Base-by-base conservation (phyloP, 306 rosid species). In the Acmispon strigosus region DNA sequence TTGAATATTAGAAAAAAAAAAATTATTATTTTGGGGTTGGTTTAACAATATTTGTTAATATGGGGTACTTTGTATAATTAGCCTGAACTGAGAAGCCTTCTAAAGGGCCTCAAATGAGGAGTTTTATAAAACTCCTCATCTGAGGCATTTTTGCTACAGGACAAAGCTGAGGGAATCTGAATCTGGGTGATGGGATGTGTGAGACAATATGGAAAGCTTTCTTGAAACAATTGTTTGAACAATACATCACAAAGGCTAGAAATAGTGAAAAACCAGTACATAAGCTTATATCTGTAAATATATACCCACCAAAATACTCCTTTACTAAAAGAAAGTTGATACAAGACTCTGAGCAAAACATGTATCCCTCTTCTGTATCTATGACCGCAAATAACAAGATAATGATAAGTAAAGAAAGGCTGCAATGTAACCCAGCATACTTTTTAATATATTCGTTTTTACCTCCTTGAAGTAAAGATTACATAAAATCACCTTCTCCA, bases 401-500 rank as follows among this genome's bases (percentile, higher is more conserved):
- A 72, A 47, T 10, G 24, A 32, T 69, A 44, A 62, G 55, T 68
- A 29, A 60, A 53, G 29, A 75, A 65, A 63, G 10, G 42, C 20
- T 55, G 69, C 47, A 55, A 71, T 48, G 47, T 34, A 42, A 29
- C 36, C 27, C 72, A 36, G n/a, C 76, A 41, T 56, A 14, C 19
- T 43, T 70, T 64, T 65, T 4, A 18, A 68, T 41, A 36, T 34
- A 12, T 41, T 61, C 50, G 6, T n/a, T 59, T 82, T 45, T 66
- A 78, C 76, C 83, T 52, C 73, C 75, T 37, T 60, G 29, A 52
- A 70, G 57, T 60, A 60, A 78, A 58, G 65, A 27, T 14, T 4
- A 13, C 8, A 13, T 45, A 76, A 56, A 72, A 68, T 84, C 85
- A 87, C 79, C 89, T 87, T 77, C 79, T 80, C 92, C 92, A 84